Conservation (phyloP, 257 asterid genomes). For the Solanum pinnatisectum region DNA sequence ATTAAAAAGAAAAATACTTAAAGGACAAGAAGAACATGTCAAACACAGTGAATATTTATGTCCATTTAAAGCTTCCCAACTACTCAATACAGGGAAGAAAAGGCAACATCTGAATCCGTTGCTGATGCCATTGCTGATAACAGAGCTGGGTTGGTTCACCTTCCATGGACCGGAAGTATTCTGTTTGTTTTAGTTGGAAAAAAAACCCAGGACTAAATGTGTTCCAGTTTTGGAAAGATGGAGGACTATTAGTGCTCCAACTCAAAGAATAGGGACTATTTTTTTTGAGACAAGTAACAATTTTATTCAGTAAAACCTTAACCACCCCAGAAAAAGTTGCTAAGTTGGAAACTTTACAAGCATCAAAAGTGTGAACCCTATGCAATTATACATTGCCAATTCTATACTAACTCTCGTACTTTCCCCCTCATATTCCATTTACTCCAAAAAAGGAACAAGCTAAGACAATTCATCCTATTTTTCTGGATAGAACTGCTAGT, state of each 20-base stretch:
- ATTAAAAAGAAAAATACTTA: neutral
- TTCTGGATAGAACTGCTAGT: neutral
- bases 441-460: neutral
- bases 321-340: neutral
- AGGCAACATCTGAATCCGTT: slow-evolving; percentile 78
- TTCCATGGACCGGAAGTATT: slow-evolving; percentile 25
- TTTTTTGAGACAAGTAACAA: neutral
- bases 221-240: neutral
- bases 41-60: neutral
- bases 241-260: neutral
- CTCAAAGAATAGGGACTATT: neutral
- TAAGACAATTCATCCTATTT: neutral
- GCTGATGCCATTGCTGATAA: slow-evolving; percentile 76
- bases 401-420: neutral
- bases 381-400: neutral
- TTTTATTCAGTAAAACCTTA: neutral
- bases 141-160: slow-evolving; percentile 85
- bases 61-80: neutral
- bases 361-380: neutral
- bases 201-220: neutral
- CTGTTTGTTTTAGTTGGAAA: neutral
- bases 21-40: neutral
- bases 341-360: neutral
- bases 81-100: slow-evolving; percentile 62
- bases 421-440: neutral